Percentiles rank a stretch among this genome's conserved stretches.
These are phyloP conservation scores for Astraeus odoratus DNA, from an alignment of 768 basidiomycete species.

Conservation along the genomic window DNA sequence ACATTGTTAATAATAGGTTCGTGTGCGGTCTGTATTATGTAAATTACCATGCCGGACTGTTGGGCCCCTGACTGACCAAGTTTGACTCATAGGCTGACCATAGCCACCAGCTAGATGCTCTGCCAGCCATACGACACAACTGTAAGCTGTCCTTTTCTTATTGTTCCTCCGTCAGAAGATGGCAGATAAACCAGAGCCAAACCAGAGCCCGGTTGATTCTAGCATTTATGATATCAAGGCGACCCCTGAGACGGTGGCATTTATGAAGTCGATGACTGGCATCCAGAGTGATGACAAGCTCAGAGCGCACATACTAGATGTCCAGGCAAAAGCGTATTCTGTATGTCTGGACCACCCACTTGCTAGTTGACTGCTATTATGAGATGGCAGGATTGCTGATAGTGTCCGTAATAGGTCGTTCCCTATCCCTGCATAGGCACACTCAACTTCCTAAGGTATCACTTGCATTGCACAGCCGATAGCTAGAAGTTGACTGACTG, in stretches of 20 bases:
- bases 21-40: no score
- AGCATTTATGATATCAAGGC: not conserved
- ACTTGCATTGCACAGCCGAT: not conserved
- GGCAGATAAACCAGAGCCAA: not conserved
- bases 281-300: slow-evolving; percentile 25
- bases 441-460: slow-evolving; percentile 15
- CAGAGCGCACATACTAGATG: slow-evolving; percentile 25
- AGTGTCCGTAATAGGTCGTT: slow-evolving; percentile 7
- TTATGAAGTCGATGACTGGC: slow-evolving; percentile 9
- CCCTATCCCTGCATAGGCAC: slow-evolving; percentile 19
- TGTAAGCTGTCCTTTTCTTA: no score
- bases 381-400: not conserved
- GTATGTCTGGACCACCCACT: slow-evolving; percentile 12
- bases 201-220: not conserved
- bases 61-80: no score
- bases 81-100: no score
- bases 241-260: not conserved
- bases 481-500: no score
- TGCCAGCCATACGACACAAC: no score
- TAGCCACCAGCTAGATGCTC: no score
- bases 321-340: slow-evolving; percentile 29
- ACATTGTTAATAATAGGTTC: no score
- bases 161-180: not conserved
- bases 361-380: not conserved
- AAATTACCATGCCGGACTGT: no score